These are phyloP conservation scores for Hypoxylon sp. DNA, from an alignment of 2,329 filamentous ascomycete species.

Conservation along the genomic window DNA sequence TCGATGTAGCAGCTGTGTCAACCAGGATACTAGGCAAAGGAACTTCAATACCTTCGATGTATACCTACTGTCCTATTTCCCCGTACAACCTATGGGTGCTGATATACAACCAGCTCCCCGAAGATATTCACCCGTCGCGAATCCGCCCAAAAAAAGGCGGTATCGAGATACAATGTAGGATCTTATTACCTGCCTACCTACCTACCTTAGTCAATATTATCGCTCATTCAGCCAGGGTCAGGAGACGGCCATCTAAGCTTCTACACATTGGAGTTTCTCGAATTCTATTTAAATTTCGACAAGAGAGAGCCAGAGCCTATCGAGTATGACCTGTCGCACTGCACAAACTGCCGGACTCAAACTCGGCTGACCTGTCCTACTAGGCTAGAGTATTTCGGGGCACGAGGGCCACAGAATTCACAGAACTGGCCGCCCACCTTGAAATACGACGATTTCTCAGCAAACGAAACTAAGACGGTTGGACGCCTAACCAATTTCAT, in stretches of 20 bases:
- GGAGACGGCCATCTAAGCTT: conserved; percentile 75
- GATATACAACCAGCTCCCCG: conserved; percentile 58
- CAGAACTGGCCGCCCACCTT: conserved; percentile 67
- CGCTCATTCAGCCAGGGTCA: conserved; percentile 64
- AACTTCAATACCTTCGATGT: conserved; percentile 76
- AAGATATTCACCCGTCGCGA: conserved; percentile 55
- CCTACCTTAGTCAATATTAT: too few species aligned
- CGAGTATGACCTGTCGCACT: conserved; percentile 45
- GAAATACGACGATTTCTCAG: conserved; percentile 71
- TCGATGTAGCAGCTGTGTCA: conserved; percentile 74
- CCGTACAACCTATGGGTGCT: conserved; percentile 15
- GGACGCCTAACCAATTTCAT: conserved; percentile 74
- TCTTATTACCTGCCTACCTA: too few species aligned
- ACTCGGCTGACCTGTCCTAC: conserved; percentile 18
- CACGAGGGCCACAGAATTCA: conserved; percentile 53
- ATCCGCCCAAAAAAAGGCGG: conserved; percentile 54
- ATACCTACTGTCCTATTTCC: conserved; percentile 45
- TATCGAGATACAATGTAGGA: conserved; percentile 64
- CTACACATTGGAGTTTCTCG: conserved; percentile 74
- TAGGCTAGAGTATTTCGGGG: conserved; percentile 47
- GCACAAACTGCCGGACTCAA: background rate
- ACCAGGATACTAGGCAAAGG: conserved; percentile 77
- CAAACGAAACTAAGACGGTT: conserved; percentile 64
- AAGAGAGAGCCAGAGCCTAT: conserved; percentile 52
- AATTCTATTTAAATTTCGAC: conserved; percentile 57